phyloP scores from a whole-genome alignment of 139 green algal genomes.

The Pedinophyceae sp. region DNA sequence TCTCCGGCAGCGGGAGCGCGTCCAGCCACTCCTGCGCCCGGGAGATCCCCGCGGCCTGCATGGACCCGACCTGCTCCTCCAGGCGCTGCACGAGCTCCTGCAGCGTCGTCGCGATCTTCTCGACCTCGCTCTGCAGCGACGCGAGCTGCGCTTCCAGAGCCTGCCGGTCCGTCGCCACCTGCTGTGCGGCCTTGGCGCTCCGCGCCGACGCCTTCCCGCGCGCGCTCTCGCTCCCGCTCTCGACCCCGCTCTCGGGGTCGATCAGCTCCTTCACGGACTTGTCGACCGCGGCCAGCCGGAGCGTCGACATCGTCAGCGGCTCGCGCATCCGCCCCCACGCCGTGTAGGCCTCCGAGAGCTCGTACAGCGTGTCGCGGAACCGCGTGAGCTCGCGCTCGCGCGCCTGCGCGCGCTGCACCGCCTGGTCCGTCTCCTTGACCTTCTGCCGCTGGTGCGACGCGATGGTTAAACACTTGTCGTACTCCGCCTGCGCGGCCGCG shows the following conservation, averaged over 20 bases:
- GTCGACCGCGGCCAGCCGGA: too few species aligned
- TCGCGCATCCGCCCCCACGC: too few species aligned
- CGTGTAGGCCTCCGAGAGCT: background rate
- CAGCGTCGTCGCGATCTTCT: background rate
- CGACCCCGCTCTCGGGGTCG: too few species aligned
- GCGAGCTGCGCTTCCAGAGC: background rate
- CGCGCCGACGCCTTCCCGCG: background rate
- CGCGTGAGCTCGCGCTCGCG: background rate
- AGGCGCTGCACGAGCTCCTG: background rate
- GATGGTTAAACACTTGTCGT: background rate
- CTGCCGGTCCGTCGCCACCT: background rate
- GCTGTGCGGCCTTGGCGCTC: background rate
- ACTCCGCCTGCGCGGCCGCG: background rate
- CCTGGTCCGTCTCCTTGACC: background rate
- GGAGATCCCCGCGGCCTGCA: background rate
- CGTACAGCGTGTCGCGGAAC: background rate
- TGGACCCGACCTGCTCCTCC: background rate
- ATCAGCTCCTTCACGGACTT: too few species aligned
- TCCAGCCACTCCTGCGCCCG: background rate
- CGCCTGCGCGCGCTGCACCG: background rate
- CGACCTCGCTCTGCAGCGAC: background rate
- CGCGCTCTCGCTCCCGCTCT: too few species aligned
- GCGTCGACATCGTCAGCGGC: too few species aligned
- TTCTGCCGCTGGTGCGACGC: background rate
- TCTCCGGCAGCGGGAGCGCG: background rate